These are phyloP conservation scores for Tanacetum coccineum DNA, from an alignment of 129 eudicot species.

Conservation along the genomic window DNA sequence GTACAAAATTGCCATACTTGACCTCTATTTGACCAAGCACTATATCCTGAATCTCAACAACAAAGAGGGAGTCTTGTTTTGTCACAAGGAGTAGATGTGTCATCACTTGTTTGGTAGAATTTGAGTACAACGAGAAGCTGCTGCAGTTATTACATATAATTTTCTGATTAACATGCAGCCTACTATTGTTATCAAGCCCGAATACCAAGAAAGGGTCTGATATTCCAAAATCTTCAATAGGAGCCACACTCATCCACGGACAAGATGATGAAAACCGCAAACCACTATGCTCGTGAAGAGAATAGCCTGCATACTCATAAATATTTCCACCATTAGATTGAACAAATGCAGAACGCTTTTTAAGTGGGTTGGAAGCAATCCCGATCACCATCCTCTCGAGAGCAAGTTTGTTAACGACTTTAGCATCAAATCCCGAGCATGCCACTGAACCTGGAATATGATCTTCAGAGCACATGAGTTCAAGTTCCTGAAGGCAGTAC, in stretches of 20 bases:
- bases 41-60: constrained; percentile 67
- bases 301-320: constrained; percentile 39
- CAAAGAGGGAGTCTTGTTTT: constrained; percentile 74
- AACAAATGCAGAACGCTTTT: constrained; percentile 53
- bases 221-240: constrained; percentile 33
- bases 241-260: constrained; percentile 70
- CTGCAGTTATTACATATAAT: constrained; percentile 75
- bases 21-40: constrained; percentile 41
- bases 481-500: constrained; percentile 52
- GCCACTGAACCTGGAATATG: constrained; percentile 58
- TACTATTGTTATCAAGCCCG: constrained; percentile 69
- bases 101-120: constrained; percentile 42
- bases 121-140: constrained; percentile 78
- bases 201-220: constrained; percentile 50
- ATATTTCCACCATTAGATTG: constrained; percentile 70
- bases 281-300: constrained; percentile 39
- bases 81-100: constrained; percentile 81
- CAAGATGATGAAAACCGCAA: constrained; percentile 66
- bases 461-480: constrained; percentile 67
- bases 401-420: constrained; percentile 29
- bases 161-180: constrained; percentile 59
- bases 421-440: constrained; percentile 67
- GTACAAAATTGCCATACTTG: constrained; percentile 67
- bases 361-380: constrained; percentile 44
- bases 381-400: constrained; percentile 51